Base-by-base conservation (phyloP, 345 rosid genomes). In the Eucalyptus albens region DNA sequence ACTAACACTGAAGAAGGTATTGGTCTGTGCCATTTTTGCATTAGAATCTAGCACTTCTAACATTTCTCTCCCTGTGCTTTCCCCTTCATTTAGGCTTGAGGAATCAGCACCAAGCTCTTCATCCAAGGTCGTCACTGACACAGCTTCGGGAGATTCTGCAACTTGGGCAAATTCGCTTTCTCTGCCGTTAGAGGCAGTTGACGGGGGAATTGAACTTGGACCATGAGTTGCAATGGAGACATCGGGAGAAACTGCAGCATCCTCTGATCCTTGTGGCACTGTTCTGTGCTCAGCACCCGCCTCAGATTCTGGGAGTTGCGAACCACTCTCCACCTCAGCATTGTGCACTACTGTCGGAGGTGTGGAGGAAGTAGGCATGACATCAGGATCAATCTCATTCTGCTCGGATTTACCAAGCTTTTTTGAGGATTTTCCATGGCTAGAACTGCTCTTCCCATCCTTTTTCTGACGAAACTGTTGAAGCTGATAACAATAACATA, bases 381-480 rank as follows among this genome's bases (percentile, higher is more conserved):
- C 87, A 65, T 93, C 97, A 93, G 91, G 82, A 89, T 94, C 95
- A 86, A 91, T 89, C 93, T 95, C 96, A 88, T 88, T 93, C 89
- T 92, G 94, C 91, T 93, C 96, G 27, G 94, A 91, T 90, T 94
- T 97, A 89, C 92, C 90, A 87, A 94, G 91, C 88, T 90, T 97
- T 90, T 95, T 97, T 50, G 95, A 94, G 90, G 98, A 95, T 91
- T 94, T 96, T 85, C 93, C 99, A 85, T 92, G 95, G 93, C 97
- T 93, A 91, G 94, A 90, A 82, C 97, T 94, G 87, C 94, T 96
- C 93, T 97, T 95, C 65, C 88, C 89, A 91, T 96, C 99, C 92
- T 96, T 97, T 94, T 95, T 98, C 92, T 97, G 98, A 88, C 99
- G 98, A 93, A 90, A 98, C 89, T 96, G 99, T 93, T 98, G 99